A percentile compares a stretch with the other conserved stretches of the same genome.
Conservation (phyloP, 2,329 filamentous ascomycete species). For the Fusarium solani-melongenae region DNA sequence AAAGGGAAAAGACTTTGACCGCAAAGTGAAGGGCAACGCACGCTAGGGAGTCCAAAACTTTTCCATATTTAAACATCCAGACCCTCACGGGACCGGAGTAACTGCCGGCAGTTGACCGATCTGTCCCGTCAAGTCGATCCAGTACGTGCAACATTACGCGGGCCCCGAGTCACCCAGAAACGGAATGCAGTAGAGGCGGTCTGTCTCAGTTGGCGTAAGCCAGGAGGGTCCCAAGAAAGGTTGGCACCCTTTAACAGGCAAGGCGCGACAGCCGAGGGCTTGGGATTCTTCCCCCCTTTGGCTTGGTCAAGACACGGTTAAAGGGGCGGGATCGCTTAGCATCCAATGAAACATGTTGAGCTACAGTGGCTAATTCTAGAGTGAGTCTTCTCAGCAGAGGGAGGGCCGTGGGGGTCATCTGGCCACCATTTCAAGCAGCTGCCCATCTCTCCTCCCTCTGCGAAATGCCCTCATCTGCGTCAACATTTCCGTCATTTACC, state of each 20-base stretch:
- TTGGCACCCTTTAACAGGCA: background rate
- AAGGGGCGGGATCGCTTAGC: background rate
- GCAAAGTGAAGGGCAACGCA: background rate
- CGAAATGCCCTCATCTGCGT: background rate
- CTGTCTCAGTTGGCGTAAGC: background rate
- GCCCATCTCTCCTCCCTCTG: conserved; percentile 31
- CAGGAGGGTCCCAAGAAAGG: background rate
- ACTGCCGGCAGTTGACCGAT: background rate
- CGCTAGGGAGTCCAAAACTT: background rate
- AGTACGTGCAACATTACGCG: background rate
- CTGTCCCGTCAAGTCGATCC: background rate
- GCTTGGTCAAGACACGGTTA: background rate
- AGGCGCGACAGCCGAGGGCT: background rate
- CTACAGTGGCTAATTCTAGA: background rate
- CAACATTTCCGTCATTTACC: conserved; percentile 1
- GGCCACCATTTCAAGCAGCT: conserved; percentile 1
- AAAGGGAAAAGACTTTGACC: background rate
- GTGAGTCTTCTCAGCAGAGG: background rate
- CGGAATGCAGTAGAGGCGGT: background rate
- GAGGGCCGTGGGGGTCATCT: background rate
- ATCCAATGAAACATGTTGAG: conserved; percentile 2
- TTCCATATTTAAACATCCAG: background rate
- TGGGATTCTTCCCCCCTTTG: background rate
- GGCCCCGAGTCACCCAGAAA: background rate
- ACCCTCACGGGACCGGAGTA: background rate